Percentiles rank a stretch among this genome's conserved stretches.
phyloP scores from a whole-genome alignment of 2,329 filamentous ascomycete species.

The Pseudogymnoascus sp. region DNA sequence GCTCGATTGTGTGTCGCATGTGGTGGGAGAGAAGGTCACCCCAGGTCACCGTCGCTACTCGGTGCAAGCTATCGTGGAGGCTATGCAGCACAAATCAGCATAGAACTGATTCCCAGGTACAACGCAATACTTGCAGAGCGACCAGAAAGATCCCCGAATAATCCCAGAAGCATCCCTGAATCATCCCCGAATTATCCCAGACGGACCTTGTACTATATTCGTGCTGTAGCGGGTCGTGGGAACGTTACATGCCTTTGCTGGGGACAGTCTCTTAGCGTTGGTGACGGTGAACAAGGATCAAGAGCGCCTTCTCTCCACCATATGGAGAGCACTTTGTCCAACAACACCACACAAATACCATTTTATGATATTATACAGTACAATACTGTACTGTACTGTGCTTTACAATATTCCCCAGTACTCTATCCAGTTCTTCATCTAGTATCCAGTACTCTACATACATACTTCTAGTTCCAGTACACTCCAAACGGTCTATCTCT shows the following conservation, averaged over 20 bases:
- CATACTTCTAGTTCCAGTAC: neutral
- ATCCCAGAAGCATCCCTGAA: neutral
- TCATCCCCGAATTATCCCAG: neutral
- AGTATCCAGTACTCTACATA: neutral
- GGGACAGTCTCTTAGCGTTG: neutral
- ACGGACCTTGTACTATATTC: neutral
- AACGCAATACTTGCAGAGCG: neutral
- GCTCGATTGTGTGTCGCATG: neutral
- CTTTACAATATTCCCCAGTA: neutral
- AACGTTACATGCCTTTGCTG: neutral
- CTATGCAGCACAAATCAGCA: neutral
- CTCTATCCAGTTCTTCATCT: neutral
- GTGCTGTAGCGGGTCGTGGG: neutral
- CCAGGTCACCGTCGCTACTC: neutral
- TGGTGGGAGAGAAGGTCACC: neutral
- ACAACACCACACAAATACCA: neutral
- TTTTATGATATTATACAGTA: neutral
- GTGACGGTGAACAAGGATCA: neutral
- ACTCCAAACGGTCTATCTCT: neutral
- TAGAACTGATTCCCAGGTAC: neutral
- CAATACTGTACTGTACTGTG: neutral
- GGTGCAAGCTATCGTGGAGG: neutral
- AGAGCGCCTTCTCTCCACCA: neutral
- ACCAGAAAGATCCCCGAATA: neutral
- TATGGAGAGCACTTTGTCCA: neutral